Evolutionary conservation across 495 filamentous ascomycete species (phyloP).

Genomic region (Penicillium simplicissimum): DNA sequence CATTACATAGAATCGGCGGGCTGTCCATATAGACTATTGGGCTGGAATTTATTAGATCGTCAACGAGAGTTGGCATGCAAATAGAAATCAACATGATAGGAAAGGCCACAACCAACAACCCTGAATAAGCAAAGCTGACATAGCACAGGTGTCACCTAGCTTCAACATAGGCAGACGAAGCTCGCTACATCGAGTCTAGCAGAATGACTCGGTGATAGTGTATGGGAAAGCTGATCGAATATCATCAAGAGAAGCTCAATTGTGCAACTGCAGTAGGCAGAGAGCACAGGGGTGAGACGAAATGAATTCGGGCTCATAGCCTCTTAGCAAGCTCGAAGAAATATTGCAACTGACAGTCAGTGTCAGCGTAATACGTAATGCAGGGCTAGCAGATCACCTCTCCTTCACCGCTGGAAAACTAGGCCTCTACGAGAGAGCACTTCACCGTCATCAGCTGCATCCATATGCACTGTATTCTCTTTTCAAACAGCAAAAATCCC

Average conservation of each 20-base stretch:
- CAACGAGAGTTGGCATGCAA: slow-evolving; percentile 33
- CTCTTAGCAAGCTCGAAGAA: too few species aligned
- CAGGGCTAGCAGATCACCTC: not conserved
- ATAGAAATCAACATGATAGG: slow-evolving; percentile 13
- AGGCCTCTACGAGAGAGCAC: not conserved
- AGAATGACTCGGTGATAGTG: too few species aligned
- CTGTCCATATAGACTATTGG: slow-evolving; percentile 40
- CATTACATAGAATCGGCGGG: not conserved
- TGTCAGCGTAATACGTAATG: not conserved
- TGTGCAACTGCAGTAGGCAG: too few species aligned
- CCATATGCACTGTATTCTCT: not conserved
- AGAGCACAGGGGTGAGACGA: too few species aligned
- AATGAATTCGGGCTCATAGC: too few species aligned
- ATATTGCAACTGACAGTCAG: too few species aligned
- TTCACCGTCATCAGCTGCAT: slow-evolving; percentile 7
- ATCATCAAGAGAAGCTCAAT: too few species aligned
- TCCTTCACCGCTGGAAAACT: slow-evolving; percentile 4
- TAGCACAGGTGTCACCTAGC: not conserved
- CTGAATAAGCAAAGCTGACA: not conserved
- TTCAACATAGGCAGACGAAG: too few species aligned
- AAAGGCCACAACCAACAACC: too few species aligned
- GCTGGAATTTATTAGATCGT: slow-evolving; percentile 35
- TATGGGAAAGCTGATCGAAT: too few species aligned
- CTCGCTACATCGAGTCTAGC: too few species aligned
- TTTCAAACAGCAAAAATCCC: not conserved